Evolutionary conservation across 371 early-diverging fungal genomes (phyloP), one percentile per base, ranked within the genome.

Genomic region (Lichtheimia ornata): DNA sequence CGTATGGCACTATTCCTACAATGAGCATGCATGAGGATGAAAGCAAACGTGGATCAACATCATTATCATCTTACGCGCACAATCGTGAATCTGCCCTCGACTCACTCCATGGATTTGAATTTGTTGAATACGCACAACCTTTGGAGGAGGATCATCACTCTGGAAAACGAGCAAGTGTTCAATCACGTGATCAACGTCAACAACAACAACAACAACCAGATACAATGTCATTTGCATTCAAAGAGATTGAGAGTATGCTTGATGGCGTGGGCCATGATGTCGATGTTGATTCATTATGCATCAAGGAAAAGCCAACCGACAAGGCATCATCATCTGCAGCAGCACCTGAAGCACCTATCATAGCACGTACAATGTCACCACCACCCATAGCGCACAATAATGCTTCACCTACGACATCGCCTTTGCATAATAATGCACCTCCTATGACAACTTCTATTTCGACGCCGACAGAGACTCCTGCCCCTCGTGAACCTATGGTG

Each of bases 191-290:
- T 50, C 50, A 24, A 9, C 27, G 15, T 27, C 52, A 24, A 28
- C 24, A 27, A 28, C 50, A 24, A 9, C 27, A 27, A 15, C 52
- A 24, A 28, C 24, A 27, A 28, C 50, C 44, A 6, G 61, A 65
- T 49, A 56, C 61, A 5, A 61, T 65, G 27, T 56, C 61, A 2
- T 52, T 40, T 49, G 66, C 61, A 4, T 65, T 65, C 40, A 55
- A 61, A 27, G 66, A 65, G 42, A 56, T 65, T 15, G 66, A 61
- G 18, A 61, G 44, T 35, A 65, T 65, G 61, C 53, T 65, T 6
- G 51, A 51, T 35, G 56, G 28, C 3, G 66, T 64, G n/a, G 56
- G 62, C 2, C 27, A 54, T 14, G 20, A 28, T 3, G 43, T 53
- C 5, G 60, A 53, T 41, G 42, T 35, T 5, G 35, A 35, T 9